Evolutionary conservation across 805 yeast genomes (phyloP).

Genomic region (Blastobotrys chiropterorum): DNA sequence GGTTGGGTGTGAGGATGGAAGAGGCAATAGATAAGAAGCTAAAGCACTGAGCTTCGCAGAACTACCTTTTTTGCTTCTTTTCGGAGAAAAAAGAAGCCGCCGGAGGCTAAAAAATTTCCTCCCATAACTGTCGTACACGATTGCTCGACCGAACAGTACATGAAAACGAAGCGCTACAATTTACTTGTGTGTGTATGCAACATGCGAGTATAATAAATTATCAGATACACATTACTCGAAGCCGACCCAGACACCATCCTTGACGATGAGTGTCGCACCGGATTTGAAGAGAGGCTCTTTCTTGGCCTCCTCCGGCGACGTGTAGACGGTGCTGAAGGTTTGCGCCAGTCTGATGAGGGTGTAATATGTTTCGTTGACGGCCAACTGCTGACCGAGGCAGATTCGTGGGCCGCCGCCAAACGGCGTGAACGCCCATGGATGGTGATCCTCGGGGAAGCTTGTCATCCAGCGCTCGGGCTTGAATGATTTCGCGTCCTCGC

Average conservation of each 20-base stretch:
- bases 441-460: slow-evolving; percentile 31
- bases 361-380: slow-evolving; percentile 41
- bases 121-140: too few relatives aligned
- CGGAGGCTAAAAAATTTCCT: too few relatives aligned
- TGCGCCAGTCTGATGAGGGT: slow-evolving; percentile 36
- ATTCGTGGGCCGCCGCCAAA: slow-evolving; percentile 49
- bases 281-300: background rate
- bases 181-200: too few relatives aligned
- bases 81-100: too few relatives aligned
- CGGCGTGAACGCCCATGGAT: slow-evolving; percentile 42
- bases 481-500: slow-evolving; percentile 37
- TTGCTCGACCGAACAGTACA: too few relatives aligned
- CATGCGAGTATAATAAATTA: too few relatives aligned
- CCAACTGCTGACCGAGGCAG: slow-evolving; percentile 47
- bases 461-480: slow-evolving; percentile 40
- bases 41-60: too few relatives aligned
- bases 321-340: slow-evolving; percentile 18
- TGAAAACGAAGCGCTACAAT: too few relatives aligned
- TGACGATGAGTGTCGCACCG: background rate
- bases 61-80: too few relatives aligned
- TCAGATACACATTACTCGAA: background rate
- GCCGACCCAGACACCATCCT: background rate
- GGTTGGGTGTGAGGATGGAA: too few relatives aligned
- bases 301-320: background rate
- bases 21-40: too few relatives aligned